Evolutionary conservation across 306 rosid species (phyloP).

Genomic region (Prunus persica): Prunus_persica_NCBIv2 NC_034011.1:2985501-2986000

Average conservation of each 20-base stretch:
- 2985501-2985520: not conserved
- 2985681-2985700: not conserved
- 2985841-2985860: not conserved
- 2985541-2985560: not conserved
- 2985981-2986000: too few species aligned
- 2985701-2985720: not conserved
- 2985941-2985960: too few species aligned
- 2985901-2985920: too few species aligned
- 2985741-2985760: not conserved
- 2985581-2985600: slow-evolving; percentile 1
- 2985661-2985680: not conserved
- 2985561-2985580: not conserved
- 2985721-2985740: not conserved
- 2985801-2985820: not conserved
- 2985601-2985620: not conserved
- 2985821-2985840: not conserved
- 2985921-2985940: too few species aligned
- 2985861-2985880: not conserved
- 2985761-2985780: not conserved
- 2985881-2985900: too few species aligned
- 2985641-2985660: not conserved
- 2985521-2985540: not conserved
- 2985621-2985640: not conserved
- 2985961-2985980: accelerated
- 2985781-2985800: not conserved